Evolutionary conservation across 176 grass and related monocot genomes (phyloP).

Genomic region (Musa troglodytarum): DNA sequence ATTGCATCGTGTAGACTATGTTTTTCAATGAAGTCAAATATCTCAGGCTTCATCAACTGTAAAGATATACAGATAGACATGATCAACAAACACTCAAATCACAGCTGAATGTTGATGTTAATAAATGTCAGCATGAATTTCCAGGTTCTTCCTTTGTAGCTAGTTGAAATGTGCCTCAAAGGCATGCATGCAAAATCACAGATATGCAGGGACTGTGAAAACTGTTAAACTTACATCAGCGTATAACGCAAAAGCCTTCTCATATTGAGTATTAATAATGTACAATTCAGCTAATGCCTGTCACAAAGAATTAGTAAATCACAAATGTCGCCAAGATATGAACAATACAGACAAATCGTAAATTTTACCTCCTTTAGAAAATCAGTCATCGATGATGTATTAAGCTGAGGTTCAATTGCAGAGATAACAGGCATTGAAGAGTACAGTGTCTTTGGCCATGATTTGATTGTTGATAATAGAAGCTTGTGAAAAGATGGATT

Average conservation of each 20-base stretch:
- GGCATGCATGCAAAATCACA: not conserved
- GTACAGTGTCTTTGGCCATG: conserved; percentile 72
- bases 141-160: not conserved
- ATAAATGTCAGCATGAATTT: no score
- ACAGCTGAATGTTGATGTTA: not conserved
- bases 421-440: conserved; percentile 71
- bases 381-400: conserved; percentile 67
- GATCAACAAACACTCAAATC: not conserved
- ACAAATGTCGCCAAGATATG: conserved; percentile 23
- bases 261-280: conserved; percentile 57
- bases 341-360: conserved; percentile 3
- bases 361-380: conserved; percentile 60
- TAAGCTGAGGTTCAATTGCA: conserved; percentile 81
- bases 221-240: conserved; percentile 72
- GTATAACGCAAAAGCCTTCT: conserved; percentile 79
- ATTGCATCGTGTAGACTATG: conserved; percentile 60
- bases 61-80: conserved; percentile 13
- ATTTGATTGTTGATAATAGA: conserved; percentile 74
- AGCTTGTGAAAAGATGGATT: conserved; percentile 78
- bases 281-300: conserved; percentile 89
- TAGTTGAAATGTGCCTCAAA: not conserved
- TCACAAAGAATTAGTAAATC: conserved; percentile 22
- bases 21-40: conserved; percentile 88
- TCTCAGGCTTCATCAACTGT: conserved; percentile 75
- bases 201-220: conserved; percentile 3